These are phyloP conservation scores for Sporothrix humicola DNA, from an alignment of 2,329 filamentous ascomycete genomes.

Conservation along the genomic window DNA sequence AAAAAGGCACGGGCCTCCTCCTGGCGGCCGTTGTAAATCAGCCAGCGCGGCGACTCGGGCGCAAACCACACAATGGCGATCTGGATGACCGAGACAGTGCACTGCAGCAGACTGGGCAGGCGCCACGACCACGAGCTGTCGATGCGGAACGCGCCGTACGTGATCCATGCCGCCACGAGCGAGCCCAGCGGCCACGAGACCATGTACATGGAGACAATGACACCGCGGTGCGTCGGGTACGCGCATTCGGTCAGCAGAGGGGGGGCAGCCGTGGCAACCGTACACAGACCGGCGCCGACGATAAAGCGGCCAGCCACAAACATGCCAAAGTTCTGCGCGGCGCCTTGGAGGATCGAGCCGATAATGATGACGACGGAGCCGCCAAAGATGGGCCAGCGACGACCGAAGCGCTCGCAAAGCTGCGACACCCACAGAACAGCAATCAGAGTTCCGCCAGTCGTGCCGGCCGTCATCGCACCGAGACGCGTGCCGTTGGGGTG, in stretches of 20 bases:
- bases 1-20: conserved; percentile 50
- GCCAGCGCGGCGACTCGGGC: conserved; percentile 37
- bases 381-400: conserved; percentile 72
- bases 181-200: conserved; percentile 82
- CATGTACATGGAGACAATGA: conserved; percentile 76
- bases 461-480: conserved; percentile 41
- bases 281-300: conserved; percentile 66
- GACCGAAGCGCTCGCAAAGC: conserved; percentile 65
- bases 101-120: conserved; percentile 54
- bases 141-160: conserved; percentile 60
- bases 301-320: conserved; percentile 73
- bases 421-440: conserved; percentile 26
- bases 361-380: conserved; percentile 74
- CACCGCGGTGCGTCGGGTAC: conserved; percentile 77
- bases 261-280: conserved; percentile 45
- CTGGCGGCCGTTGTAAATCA: conserved; percentile 36
- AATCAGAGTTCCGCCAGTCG: conserved; percentile 30
- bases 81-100: conserved; percentile 36
- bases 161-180: conserved; percentile 74
- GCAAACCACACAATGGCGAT: conserved; percentile 33
- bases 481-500: conserved; percentile 43
- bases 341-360: conserved; percentile 76
- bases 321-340: conserved; percentile 61
- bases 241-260: conserved; percentile 62
- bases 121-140: conserved; percentile 41